A percentile compares a stretch with the other conserved stretches of the same genome.
These are phyloP conservation scores for Fusarium zealandicum DNA, from an alignment of 2,329 filamentous ascomycete species.

Conservation along the genomic window DNA sequence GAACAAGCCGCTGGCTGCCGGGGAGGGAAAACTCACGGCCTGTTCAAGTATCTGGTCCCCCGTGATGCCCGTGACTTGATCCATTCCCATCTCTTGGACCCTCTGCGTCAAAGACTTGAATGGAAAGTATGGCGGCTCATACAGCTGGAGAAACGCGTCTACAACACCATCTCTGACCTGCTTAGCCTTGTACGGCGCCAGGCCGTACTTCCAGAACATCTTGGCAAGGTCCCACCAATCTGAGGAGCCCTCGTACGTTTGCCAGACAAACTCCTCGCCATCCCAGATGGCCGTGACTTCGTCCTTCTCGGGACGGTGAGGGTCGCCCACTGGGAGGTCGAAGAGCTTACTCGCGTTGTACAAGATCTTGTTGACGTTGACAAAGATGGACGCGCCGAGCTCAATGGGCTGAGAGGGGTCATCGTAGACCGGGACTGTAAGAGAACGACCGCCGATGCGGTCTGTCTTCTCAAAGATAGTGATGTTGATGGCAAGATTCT, in stretches of 20 bases:
- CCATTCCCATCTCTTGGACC: constrained; percentile 71
- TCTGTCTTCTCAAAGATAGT: constrained; percentile 84
- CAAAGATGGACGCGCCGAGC: constrained; percentile 91
- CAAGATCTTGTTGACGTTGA: constrained; percentile 83
- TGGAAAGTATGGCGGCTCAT: constrained; percentile 82
- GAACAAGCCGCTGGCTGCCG: not conserved
- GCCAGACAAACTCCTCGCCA: constrained; percentile 75
- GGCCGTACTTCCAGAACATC: constrained; percentile 85
- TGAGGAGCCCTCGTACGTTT: constrained; percentile 63
- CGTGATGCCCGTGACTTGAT: constrained; percentile 70
- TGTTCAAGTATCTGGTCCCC: constrained; percentile 75
- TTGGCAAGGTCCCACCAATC: constrained; percentile 84
- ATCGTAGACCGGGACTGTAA: constrained; percentile 80
- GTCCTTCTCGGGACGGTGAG: constrained; percentile 55
- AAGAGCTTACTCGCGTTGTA: constrained; percentile 75
- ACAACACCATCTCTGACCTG: constrained; percentile 76
- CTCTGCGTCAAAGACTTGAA: constrained; percentile 78
- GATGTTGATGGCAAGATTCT: constrained; percentile 72
- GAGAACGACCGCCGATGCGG: constrained; percentile 84
- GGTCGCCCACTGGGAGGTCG: constrained; percentile 65
- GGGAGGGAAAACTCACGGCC: constrained; percentile 54
- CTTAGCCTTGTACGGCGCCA: constrained; percentile 76
- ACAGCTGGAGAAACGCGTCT: constrained; percentile 78
- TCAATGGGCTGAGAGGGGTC: constrained; percentile 76
- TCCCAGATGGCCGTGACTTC: constrained; percentile 83